phyloP scores from a whole-genome alignment of 768 basidiomycete genomes.

The Leucosporidium creatinivorum region DNA sequence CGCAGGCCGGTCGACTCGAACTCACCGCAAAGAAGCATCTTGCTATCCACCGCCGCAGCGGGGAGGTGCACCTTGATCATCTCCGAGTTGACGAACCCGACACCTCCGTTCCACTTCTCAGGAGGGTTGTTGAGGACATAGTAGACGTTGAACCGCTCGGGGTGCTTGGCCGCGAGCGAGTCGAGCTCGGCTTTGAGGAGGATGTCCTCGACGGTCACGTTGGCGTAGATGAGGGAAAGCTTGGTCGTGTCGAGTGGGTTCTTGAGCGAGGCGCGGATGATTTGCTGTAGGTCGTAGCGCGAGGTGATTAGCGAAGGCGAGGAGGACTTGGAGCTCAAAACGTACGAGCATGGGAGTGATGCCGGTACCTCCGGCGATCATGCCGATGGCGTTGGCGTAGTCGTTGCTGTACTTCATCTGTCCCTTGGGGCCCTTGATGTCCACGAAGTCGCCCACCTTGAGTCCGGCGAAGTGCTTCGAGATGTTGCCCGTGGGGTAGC shows the following conservation, averaged over 20 bases:
- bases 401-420: constrained; percentile 73
- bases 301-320: not conserved
- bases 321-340: not conserved
- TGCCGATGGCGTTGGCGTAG: constrained; percentile 71
- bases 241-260: constrained; percentile 77
- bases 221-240: constrained; percentile 88
- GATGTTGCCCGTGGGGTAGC: constrained; percentile 96
- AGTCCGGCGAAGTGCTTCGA: constrained; percentile 74
- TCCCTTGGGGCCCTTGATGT: constrained; percentile 93
- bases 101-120: constrained; percentile 70
- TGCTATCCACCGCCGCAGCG: constrained; percentile 52
- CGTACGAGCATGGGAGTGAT: constrained; percentile 87
- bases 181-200: constrained; percentile 83
- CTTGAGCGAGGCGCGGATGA: constrained; percentile 86
- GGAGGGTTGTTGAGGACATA: constrained; percentile 96
- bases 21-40: constrained; percentile 77
- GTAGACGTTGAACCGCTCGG: constrained; percentile 65
- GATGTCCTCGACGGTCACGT: constrained; percentile 87
- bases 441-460: constrained; percentile 77
- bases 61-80: constrained; percentile 80
- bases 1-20: not conserved
- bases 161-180: constrained; percentile 58
- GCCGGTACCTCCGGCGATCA: constrained; percentile 98
- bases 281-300: constrained; percentile 48
- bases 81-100: constrained; percentile 86